Percentiles rank a stretch among this genome's conserved stretches.
Evolutionary conservation across 2,329 filamentous ascomycete genomes (phyloP).

Genomic region (Remersonia thermophila): DNA sequence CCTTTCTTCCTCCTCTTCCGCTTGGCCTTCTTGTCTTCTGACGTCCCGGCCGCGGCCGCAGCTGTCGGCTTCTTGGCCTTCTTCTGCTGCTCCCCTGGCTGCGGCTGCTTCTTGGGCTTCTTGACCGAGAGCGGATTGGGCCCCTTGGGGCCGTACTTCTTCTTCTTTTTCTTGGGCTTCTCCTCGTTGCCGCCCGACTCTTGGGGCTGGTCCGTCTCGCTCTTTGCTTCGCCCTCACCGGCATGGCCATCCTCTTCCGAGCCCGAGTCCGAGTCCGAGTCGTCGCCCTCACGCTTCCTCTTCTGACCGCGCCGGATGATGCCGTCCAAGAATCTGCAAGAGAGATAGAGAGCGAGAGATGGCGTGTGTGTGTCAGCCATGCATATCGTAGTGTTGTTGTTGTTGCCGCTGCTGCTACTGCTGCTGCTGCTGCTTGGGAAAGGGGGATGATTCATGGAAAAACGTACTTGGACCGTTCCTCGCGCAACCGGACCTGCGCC

Average conservation of each 20-base stretch:
- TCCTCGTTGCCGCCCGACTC: constrained; percentile 15
- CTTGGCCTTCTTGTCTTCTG: constrained; percentile 18
- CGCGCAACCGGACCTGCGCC: constrained; percentile 48
- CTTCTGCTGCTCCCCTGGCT: constrained; percentile 10
- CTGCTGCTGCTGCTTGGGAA: too few relatives aligned
- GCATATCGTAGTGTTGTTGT: too few relatives aligned
- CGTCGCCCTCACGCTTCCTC: constrained; percentile 35
- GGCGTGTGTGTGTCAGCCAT: too few relatives aligned
- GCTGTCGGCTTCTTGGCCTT: constrained; percentile 15
- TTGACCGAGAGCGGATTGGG: constrained; percentile 25
- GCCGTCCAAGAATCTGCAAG: constrained; percentile 19
- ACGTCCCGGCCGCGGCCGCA: constrained; percentile 19
- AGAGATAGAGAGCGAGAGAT: background rate
- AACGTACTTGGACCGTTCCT: constrained; percentile 56
- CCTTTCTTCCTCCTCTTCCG: constrained; percentile 17
- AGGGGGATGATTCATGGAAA: background rate
- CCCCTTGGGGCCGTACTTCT: constrained; percentile 20
- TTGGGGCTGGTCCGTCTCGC: constrained; percentile 20
- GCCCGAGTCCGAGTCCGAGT: constrained; percentile 27
- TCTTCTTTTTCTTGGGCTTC: constrained; percentile 23
- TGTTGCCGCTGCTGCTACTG: too few relatives aligned
- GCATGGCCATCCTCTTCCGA: constrained; percentile 29
- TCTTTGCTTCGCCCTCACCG: constrained; percentile 21
- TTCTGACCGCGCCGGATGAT: constrained; percentile 29
- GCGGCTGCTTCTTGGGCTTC: constrained; percentile 23